Conservation (phyloP, 2,329 filamentous ascomycete genomes). For the Trichoderma simmonsii region DNA sequence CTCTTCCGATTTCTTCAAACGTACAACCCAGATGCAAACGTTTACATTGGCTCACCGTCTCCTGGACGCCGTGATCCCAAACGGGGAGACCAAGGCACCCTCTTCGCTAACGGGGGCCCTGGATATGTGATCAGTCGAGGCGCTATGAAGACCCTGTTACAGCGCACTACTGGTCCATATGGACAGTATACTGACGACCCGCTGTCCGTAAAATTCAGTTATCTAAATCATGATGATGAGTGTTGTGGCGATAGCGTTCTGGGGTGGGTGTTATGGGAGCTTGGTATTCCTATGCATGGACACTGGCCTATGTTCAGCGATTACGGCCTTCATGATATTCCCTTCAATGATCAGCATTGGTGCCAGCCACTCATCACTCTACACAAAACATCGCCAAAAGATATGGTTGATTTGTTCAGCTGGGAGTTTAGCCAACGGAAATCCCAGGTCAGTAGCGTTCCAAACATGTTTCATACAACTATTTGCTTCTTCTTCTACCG, state of each 20-base stretch:
- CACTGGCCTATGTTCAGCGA: slow-evolving; percentile 48
- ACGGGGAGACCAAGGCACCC: slow-evolving; percentile 33
- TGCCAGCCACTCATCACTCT: slow-evolving; percentile 49
- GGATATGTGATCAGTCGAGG: slow-evolving; percentile 46
- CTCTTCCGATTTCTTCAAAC: slow-evolving; percentile 48
- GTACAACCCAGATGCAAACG: slow-evolving; percentile 42
- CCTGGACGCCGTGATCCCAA: slow-evolving; percentile 35
- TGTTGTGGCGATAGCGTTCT: slow-evolving; percentile 53
- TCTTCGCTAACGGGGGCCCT: slow-evolving; percentile 49
- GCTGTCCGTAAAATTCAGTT: slow-evolving; percentile 5
- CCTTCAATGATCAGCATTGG: slow-evolving; percentile 45
- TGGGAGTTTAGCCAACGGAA: slow-evolving; percentile 38
- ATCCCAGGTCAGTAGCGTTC: slow-evolving; percentile 27
- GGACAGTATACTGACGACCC: neutral
- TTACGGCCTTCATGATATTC: slow-evolving; percentile 48
- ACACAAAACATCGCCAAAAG: slow-evolving; percentile 45
- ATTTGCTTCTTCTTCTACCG: neutral
- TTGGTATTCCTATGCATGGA: slow-evolving; percentile 43
- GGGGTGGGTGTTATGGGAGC: slow-evolving; percentile 45
- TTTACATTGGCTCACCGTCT: slow-evolving; percentile 50
- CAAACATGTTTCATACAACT: neutral
- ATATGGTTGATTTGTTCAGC: slow-evolving; percentile 48
- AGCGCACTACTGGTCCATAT: slow-evolving; percentile 24
- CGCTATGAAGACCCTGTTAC: slow-evolving; percentile 41
- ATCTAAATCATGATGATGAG: slow-evolving; percentile 34